Evolutionary conservation across 2,329 filamentous ascomycete genomes (phyloP).

Genomic region (Blumeria graminis): DNA sequence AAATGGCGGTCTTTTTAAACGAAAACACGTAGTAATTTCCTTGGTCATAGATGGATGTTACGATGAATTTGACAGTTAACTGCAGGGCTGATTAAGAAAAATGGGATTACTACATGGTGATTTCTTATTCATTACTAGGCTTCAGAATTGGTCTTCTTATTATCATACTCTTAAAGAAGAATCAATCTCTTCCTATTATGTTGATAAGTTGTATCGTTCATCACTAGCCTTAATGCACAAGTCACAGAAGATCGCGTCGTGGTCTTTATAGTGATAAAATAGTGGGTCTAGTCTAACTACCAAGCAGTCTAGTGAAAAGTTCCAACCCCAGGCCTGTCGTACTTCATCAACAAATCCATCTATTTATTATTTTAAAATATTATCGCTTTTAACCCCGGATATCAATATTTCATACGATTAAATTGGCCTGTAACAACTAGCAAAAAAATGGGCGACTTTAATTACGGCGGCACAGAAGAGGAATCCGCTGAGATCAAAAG

Average conservation of each 20-base stretch:
- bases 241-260: conserved; percentile 3
- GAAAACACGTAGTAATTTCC: too few species aligned
- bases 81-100: too few species aligned
- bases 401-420: neutral
- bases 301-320: neutral
- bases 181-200: conserved; percentile 50
- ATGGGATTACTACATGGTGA: neutral
- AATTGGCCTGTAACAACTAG: neutral
- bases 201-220: conserved; percentile 29
- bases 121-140: conserved; percentile 15
- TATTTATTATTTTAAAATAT: neutral
- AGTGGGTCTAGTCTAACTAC: neutral
- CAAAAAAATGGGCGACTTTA: conserved; percentile 42
- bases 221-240: conserved; percentile 27
- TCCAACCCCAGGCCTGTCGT: neutral
- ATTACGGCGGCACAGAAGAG: conserved; percentile 51
- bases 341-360: neutral
- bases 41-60: too few species aligned
- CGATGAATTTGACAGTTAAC: too few species aligned
- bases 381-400: neutral
- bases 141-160: conserved; percentile 36
- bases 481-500: conserved; percentile 65
- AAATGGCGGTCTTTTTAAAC: too few species aligned
- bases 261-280: neutral
- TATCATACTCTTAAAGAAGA: conserved; percentile 29